Percentiles rank a stretch among this genome's conserved stretches.
phyloP scores from a whole-genome alignment of 805 yeast genomes.

The Saccharomycopsis vini region DNA sequence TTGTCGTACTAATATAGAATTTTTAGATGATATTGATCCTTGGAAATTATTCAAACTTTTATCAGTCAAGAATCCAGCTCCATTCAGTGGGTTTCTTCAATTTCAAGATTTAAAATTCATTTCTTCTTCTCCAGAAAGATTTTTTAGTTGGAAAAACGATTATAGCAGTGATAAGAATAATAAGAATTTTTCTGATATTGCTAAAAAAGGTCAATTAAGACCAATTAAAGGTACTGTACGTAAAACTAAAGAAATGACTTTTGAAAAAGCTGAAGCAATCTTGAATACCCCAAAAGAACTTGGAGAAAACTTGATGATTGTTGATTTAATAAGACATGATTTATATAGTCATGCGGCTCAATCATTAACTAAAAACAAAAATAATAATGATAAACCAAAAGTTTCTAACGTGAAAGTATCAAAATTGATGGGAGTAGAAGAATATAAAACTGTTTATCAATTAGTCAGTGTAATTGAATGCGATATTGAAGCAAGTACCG shows the following conservation, averaged over 20 bases:
- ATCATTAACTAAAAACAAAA: neutral
- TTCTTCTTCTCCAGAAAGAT: constrained; percentile 93
- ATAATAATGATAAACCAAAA: constrained; percentile 24
- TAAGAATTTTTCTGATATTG: neutral
- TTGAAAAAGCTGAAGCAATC: constrained; percentile 51
- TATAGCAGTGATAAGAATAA: constrained; percentile 11
- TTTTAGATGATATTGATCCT: constrained; percentile 41
- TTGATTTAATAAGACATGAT: constrained; percentile 91
- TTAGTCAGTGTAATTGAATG: constrained; percentile 86
- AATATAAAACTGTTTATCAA: constrained; percentile 84
- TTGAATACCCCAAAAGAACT: constrained; percentile 82
- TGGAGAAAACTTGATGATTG: constrained; percentile 96
- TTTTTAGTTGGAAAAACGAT: constrained; percentile 58
- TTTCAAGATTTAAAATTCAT: constrained; percentile 54
- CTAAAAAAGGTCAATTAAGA: constrained; percentile 56
- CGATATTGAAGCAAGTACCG: constrained; percentile 31
- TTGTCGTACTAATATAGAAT: constrained; percentile 51
- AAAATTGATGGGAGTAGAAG: constrained; percentile 85
- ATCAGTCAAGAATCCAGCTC: constrained; percentile 76
- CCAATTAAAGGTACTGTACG: constrained; percentile 96
- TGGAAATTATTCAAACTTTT: constrained; percentile 79
- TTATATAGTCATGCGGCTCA: constrained; percentile 38
- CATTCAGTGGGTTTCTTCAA: constrained; percentile 74
- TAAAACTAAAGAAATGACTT: constrained; percentile 45
- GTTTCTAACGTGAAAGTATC: constrained; percentile 59